These are phyloP conservation scores for Zalaria sp. DNA, from an alignment of 2,329 filamentous ascomycete genomes.

Conservation along the genomic window DNA sequence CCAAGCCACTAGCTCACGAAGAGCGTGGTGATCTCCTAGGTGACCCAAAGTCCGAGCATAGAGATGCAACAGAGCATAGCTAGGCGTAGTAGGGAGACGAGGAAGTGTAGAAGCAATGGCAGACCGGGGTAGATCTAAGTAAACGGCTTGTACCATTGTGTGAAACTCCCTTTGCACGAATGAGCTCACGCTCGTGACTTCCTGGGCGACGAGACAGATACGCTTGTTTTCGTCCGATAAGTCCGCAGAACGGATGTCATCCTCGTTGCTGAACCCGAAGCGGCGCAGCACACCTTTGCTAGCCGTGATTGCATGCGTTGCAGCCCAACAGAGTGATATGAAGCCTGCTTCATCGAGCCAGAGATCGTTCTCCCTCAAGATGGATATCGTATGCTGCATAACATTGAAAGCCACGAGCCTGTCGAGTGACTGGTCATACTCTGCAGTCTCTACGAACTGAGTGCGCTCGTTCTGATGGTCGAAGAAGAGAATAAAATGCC, in stretches of 20 bases:
- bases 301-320: conserved; percentile 16
- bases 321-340: conserved; percentile 17
- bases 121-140: too few relatives aligned
- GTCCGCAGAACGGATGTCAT: not conserved
- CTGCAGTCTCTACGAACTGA: too few relatives aligned
- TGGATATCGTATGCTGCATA: conserved; percentile 12
- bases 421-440: not conserved
- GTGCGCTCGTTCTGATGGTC: too few relatives aligned
- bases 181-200: too few relatives aligned
- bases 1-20: conserved; percentile 46
- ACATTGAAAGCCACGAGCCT: conserved; percentile 10
- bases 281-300: conserved; percentile 4
- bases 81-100: conserved; percentile 28
- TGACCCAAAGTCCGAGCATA: conserved; percentile 52
- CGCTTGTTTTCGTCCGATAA: too few relatives aligned
- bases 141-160: too few relatives aligned
- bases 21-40: conserved; percentile 43
- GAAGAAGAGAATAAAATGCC: too few relatives aligned
- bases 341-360: conserved; percentile 18
- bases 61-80: conserved; percentile 36
- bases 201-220: too few relatives aligned
- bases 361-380: conserved; percentile 16
- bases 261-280: not conserved
- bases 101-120: conserved; percentile 7
- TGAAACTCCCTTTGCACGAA: too few relatives aligned